phyloP scores from a whole-genome alignment of 345 rosid genomes.

The Cochlearia excelsa region DNA sequence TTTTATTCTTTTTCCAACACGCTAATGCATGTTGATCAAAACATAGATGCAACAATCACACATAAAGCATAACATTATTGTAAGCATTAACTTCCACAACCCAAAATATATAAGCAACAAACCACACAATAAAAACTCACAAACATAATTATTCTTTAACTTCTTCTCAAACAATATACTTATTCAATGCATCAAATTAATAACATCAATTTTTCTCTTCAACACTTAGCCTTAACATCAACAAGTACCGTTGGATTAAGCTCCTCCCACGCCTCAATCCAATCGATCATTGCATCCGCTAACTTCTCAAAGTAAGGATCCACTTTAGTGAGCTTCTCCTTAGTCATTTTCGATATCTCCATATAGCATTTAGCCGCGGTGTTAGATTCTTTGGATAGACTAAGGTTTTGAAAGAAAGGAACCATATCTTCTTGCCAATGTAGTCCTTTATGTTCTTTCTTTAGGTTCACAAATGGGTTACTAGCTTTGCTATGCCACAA shows the following conservation, averaged over 20 bases:
- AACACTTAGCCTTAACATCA: slow-evolving; percentile 13
- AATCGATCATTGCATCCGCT: slow-evolving; percentile 75
- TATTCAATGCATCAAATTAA: slow-evolving; percentile 11
- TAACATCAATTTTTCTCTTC: slow-evolving; percentile 1
- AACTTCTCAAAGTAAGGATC: slow-evolving; percentile 83
- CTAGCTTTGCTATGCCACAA: slow-evolving; percentile 90
- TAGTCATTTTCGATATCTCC: slow-evolving; percentile 65
- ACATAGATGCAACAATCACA: too few relatives aligned
- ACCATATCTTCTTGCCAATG: slow-evolving; percentile 92
- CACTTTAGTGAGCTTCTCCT: slow-evolving; percentile 62
- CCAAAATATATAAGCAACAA: neutral
- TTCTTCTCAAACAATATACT: slow-evolving; percentile 3
- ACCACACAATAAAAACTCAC: too few relatives aligned
- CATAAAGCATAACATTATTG: too few relatives aligned
- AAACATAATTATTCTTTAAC: too few relatives aligned
- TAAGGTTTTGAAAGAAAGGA: slow-evolving; percentile 65
- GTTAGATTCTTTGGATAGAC: slow-evolving; percentile 65
- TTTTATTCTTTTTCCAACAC: too few relatives aligned
- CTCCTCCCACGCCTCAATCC: slow-evolving; percentile 96
- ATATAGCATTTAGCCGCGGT: slow-evolving; percentile 72
- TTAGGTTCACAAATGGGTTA: slow-evolving; percentile 80
- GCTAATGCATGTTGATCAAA: too few relatives aligned
- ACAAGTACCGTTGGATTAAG: slow-evolving; percentile 45
- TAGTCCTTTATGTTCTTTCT: slow-evolving; percentile 76
- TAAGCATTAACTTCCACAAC: neutral